A percentile compares a stretch with the other conserved stretches of the same genome.
Evolutionary conservation across 1,139 yeast species (phyloP).

Genomic region (Yamadazyma spencermartinsiae): DNA sequence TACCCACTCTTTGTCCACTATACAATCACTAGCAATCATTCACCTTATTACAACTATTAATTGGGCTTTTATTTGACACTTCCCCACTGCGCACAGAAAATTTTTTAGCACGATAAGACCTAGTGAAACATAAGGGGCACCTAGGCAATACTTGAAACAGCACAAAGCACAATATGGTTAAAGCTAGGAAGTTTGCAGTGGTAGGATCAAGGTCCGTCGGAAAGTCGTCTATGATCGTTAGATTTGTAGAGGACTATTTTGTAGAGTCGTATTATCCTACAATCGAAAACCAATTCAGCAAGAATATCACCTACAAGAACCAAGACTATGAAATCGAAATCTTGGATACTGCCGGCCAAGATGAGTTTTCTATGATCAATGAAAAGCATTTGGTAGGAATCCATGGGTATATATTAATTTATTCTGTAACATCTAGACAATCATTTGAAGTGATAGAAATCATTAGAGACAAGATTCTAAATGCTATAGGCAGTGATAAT

Average conservation of each 20-base stretch:
- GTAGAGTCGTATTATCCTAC: slow-evolving; percentile 92
- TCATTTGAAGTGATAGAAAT: slow-evolving; percentile 78
- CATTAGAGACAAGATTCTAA: slow-evolving; percentile 82
- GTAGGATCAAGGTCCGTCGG: slow-evolving; percentile 93
- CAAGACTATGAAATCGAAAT: slow-evolving; percentile 83
- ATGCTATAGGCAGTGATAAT: slow-evolving; percentile 68
- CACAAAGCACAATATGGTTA: no score
- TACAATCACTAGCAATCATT: no score
- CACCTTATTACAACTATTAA: no score
- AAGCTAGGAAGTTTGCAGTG: slow-evolving; percentile 79
- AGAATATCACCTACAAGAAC: slow-evolving; percentile 67
- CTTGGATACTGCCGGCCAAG: slow-evolving; percentile 94
- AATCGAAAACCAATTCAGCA: slow-evolving; percentile 84
- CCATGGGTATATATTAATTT: slow-evolving; percentile 82
- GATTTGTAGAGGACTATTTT: slow-evolving; percentile 85
- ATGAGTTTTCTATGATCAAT: slow-evolving; percentile 81
- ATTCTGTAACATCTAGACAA: slow-evolving; percentile 76
- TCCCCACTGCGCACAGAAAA: neutral
- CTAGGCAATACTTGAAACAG: no score
- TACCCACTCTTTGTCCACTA: no score
- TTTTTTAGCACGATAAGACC: no score
- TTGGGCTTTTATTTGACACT: no score
- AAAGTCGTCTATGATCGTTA: slow-evolving; percentile 81
- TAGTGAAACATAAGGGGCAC: no score
- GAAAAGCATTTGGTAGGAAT: slow-evolving; percentile 82